Conservation (phyloP, 192 early-diverging fungal genomes). For the Helicostylum pulchrum region DNA sequence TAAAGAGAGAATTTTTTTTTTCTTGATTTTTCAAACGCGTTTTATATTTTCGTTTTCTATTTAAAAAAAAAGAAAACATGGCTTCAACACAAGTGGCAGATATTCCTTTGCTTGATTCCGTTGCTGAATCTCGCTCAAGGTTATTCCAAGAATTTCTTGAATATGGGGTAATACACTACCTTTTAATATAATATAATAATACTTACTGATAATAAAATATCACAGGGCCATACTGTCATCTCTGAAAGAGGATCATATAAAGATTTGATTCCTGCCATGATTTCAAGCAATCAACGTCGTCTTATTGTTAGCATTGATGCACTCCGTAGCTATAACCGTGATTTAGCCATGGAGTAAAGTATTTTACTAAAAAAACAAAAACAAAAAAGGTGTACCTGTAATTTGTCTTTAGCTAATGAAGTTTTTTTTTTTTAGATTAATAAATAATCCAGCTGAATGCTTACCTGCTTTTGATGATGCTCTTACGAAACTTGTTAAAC, state of each 20-base stretch:
- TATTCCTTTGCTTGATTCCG: background rate
- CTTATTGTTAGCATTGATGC: constrained; percentile 90
- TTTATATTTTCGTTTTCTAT: background rate
- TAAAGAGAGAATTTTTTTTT: background rate
- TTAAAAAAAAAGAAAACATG: background rate
- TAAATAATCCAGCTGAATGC: constrained; percentile 74
- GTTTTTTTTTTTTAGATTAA: constrained; percentile 44
- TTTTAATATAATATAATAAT: no score
- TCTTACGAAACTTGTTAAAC: constrained; percentile 55
- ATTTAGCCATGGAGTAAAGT: constrained; percentile 69
- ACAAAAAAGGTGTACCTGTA: background rate
- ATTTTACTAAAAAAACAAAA: background rate
- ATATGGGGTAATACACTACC: background rate
- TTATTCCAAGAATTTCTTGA: background rate
- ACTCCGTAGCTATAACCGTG: constrained; percentile 70
- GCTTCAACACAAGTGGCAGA: background rate
- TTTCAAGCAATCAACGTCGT: constrained; percentile 44
- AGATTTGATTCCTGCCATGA: constrained; percentile 10
- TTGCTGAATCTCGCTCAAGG: background rate
- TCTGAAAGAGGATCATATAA: constrained; percentile 20
- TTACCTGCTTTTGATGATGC: constrained; percentile 83
- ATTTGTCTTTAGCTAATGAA: background rate
- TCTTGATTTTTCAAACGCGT: background rate
- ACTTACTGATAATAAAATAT: background rate
- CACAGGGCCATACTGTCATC: background rate